Conservation (phyloP, 1,284 basidiomycete species). For the Lignosus rhinocerotis region DNA sequence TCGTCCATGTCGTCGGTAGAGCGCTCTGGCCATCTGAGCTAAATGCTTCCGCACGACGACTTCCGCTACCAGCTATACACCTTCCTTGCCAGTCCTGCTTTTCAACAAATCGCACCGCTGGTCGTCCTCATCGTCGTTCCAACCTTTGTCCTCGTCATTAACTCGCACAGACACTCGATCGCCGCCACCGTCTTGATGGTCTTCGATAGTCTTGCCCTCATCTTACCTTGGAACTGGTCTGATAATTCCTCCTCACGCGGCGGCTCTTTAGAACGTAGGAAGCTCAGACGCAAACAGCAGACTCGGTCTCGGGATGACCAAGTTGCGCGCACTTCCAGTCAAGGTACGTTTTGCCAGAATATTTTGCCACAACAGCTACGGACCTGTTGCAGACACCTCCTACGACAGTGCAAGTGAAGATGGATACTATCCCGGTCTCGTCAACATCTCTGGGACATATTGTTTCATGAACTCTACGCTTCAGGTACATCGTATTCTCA, state of each 20-base stretch:
- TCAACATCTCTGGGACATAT: constrained; percentile 92
- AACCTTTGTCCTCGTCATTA: constrained; percentile 43
- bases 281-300: constrained; percentile 46
- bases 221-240: constrained; percentile 63
- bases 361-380: background rate
- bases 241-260: constrained; percentile 30
- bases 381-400: constrained; percentile 7
- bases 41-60: constrained; percentile 38
- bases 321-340: constrained; percentile 29
- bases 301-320: constrained; percentile 58
- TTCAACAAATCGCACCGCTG: constrained; percentile 55
- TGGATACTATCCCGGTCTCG: constrained; percentile 79
- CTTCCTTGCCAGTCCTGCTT: constrained; percentile 24
- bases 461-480: constrained; percentile 95
- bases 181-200: constrained; percentile 50
- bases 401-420: constrained; percentile 34
- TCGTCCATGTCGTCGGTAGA: constrained; percentile 22
- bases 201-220: constrained; percentile 51
- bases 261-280: constrained; percentile 41
- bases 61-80: constrained; percentile 29
- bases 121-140: constrained; percentile 55
- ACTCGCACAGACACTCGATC: constrained; percentile 37
- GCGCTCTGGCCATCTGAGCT: constrained; percentile 18
- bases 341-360: constrained; percentile 12
- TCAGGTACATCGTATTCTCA: constrained; percentile 55